Conservation (phyloP, 495 filamentous ascomycete genomes). For the Physcia stellaris region DNA sequence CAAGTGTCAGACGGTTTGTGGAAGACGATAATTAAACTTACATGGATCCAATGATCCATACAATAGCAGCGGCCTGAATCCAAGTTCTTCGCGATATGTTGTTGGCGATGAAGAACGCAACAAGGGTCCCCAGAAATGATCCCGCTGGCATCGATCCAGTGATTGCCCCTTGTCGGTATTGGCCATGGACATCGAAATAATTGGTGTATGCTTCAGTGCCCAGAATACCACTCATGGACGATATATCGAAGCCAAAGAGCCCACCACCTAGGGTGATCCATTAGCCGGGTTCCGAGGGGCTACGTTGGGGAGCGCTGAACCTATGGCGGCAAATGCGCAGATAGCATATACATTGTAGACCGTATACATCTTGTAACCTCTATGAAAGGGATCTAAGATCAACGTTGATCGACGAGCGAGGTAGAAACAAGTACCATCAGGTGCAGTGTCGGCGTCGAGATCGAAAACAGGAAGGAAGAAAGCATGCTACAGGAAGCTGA, state of each 20-base stretch:
- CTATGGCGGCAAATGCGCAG: constrained; percentile 51
- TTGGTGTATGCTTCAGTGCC: constrained; percentile 13
- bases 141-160: constrained; percentile 57
- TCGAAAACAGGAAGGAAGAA: too few species aligned
- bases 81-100: constrained; percentile 51
- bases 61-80: constrained; percentile 53
- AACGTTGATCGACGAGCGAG: too few species aligned
- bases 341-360: constrained; percentile 46
- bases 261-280: not conserved
- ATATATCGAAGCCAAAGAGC: constrained; percentile 11
- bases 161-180: constrained; percentile 42
- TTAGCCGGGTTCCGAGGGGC: not conserved
- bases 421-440: too few species aligned
- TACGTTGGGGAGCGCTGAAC: constrained; percentile 22
- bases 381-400: too few species aligned
- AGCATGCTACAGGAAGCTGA: too few species aligned
- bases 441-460: too few species aligned
- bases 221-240: constrained; percentile 8
- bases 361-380: too few species aligned
- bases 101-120: constrained; percentile 52
- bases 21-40: constrained; percentile 15
- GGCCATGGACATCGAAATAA: constrained; percentile 10
- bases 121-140: constrained; percentile 52
- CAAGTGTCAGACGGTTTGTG: not conserved
- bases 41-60: constrained; percentile 61